phyloP scores from a whole-genome alignment of 129 eudicot genomes.

The Flaveria trinervia region DNA sequence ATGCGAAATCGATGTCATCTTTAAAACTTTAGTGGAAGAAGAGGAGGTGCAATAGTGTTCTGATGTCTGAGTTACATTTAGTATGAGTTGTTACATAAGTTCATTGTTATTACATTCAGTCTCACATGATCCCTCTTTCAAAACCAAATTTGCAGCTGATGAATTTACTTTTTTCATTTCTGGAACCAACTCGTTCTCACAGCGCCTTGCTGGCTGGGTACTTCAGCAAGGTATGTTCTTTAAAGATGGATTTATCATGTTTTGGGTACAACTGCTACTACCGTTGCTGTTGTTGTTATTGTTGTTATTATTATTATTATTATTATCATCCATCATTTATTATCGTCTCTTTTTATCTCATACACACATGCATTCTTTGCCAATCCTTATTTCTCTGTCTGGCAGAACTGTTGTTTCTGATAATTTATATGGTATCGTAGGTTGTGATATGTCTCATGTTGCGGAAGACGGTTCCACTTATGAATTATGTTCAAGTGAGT shows the following conservation, averaged over 20 bases:
- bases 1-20: slow-evolving; percentile 82
- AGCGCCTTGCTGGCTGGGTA: slow-evolving; percentile 88
- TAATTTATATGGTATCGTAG: slow-evolving; percentile 33
- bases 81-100: neutral
- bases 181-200: slow-evolving; percentile 82
- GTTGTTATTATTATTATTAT: neutral
- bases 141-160: slow-evolving; percentile 55
- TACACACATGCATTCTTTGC: neutral
- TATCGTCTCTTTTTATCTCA: neutral
- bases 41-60: slow-evolving; percentile 55
- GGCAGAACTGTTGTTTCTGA: neutral
- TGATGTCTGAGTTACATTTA: neutral
- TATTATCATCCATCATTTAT: neutral
- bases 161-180: slow-evolving; percentile 81
- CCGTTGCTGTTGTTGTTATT: neutral
- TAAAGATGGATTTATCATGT: neutral
- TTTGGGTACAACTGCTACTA: neutral
- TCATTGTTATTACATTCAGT: neutral
- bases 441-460: slow-evolving; percentile 88
- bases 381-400: neutral
- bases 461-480: slow-evolving; percentile 82
- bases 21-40: slow-evolving; percentile 82
- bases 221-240: slow-evolving; percentile 67
- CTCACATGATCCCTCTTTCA: neutral
- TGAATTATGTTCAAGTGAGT: slow-evolving; percentile 86